phyloP scores from a whole-genome alignment of 345 rosid species.

The Mallotus nudiflorus region DNA sequence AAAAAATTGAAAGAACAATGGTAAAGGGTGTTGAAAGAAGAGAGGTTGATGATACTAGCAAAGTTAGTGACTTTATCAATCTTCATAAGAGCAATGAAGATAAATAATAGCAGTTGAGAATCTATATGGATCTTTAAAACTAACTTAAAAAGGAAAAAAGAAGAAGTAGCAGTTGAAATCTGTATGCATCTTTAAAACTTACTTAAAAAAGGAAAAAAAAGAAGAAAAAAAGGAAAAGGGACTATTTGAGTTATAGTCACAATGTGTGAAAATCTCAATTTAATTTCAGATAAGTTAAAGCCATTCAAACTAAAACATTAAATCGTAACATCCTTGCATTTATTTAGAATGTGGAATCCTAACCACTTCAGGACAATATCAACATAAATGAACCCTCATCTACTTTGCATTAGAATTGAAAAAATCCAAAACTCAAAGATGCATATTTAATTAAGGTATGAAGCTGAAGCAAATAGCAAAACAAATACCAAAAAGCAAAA shows the following conservation, averaged over 20 bases:
- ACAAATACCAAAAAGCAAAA: too few species aligned
- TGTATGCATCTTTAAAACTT: background rate
- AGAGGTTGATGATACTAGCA: slow-evolving; percentile 79
- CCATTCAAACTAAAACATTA: slow-evolving; percentile 22
- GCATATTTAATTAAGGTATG: too few species aligned
- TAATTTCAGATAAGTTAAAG: too few species aligned
- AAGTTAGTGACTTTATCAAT: slow-evolving; percentile 92
- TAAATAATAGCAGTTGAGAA: slow-evolving; percentile 71
- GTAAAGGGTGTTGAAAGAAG: background rate
- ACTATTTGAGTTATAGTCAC: slow-evolving; percentile 67
- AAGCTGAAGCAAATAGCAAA: too few species aligned
- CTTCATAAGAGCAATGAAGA: slow-evolving; percentile 79
- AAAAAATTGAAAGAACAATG: background rate
- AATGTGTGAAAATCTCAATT: slow-evolving; percentile 32
- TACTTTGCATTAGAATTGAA: too few species aligned
- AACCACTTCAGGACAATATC: too few species aligned
- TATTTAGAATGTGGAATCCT: too few species aligned
- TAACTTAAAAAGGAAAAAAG: background rate
- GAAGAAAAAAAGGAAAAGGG: background rate
- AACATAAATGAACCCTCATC: too few species aligned
- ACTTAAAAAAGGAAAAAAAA: background rate
- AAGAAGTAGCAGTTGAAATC: too few species aligned
- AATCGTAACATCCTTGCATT: too few species aligned
- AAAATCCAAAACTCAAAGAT: too few species aligned
- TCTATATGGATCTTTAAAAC: slow-evolving; percentile 46